A percentile compares a stretch with the other conserved stretches of the same genome.
Conservation (phyloP, 1,284 basidiomycete species). For the Fomitopsis palustris region DNA sequence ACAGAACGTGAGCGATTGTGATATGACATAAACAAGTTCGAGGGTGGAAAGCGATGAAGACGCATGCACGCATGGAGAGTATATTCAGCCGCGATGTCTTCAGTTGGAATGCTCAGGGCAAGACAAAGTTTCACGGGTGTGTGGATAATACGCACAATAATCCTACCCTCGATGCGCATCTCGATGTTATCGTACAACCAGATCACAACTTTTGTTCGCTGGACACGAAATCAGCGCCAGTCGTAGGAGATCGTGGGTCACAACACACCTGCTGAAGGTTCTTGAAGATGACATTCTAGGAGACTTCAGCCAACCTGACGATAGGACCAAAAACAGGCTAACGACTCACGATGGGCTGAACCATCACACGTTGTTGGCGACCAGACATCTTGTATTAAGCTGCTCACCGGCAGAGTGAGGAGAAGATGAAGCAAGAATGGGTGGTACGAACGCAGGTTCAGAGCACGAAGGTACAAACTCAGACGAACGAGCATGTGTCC, state of each 20-base stretch:
- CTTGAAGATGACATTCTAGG: constrained; percentile 98
- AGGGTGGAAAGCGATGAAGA: not conserved
- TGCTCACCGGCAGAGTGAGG: not conserved
- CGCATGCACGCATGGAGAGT: too few relatives aligned
- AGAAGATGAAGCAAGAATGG: not conserved
- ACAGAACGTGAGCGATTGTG: constrained; percentile 15
- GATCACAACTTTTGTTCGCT: constrained; percentile 86
- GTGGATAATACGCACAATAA: constrained; percentile 71
- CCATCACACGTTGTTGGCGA: constrained; percentile 94
- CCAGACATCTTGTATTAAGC: constrained; percentile 68
- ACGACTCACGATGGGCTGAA: constrained; percentile 88
- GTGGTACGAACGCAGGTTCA: not conserved
- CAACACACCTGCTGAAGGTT: constrained; percentile 80
- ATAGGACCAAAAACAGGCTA: not conserved
- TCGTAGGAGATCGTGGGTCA: not conserved
- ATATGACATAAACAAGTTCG: not conserved
- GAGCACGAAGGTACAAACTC: constrained; percentile 9
- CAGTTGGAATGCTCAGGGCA: constrained; percentile 26
- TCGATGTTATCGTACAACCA: constrained; percentile 99
- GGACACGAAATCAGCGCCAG: constrained; percentile 9
- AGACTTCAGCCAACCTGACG: constrained; percentile 7
- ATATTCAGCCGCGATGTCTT: constrained; percentile 8
- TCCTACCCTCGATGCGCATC: constrained; percentile 95
- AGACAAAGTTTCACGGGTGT: constrained; percentile 21
- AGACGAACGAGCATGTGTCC: constrained; percentile 5